Percentiles rank a stretch among this genome's conserved stretches.
Conservation (phyloP, 208 protist genomes). For the Phytomonas sp. region DNA sequence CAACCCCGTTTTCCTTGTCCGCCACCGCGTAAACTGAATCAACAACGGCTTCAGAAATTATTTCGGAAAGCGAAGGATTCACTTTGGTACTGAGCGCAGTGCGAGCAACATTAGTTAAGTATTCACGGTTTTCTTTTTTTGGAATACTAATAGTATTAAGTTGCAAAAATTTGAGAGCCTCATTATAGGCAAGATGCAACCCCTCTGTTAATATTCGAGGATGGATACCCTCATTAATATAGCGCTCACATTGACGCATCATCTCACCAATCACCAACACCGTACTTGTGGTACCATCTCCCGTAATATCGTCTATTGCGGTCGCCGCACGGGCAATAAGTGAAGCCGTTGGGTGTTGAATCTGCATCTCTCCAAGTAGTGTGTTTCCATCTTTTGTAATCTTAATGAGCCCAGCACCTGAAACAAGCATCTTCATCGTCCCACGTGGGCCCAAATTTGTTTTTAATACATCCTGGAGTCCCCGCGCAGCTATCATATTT, state of each 20-base stretch:
- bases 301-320: slow-evolving; percentile 99
- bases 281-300: slow-evolving; percentile 99
- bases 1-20: slow-evolving; percentile 74
- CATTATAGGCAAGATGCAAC: slow-evolving; percentile 94
- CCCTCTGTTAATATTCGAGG: slow-evolving; percentile 97
- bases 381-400: slow-evolving; percentile 99
- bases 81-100: slow-evolving; percentile 96
- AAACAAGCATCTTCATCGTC: slow-evolving; percentile 99
- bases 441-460: slow-evolving; percentile 99
- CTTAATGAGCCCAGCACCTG: slow-evolving; percentile 98
- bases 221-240: slow-evolving; percentile 98
- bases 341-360: slow-evolving; percentile 99
- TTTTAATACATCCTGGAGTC: slow-evolving; percentile 97
- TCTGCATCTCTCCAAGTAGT: slow-evolving; percentile 99
- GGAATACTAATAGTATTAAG: slow-evolving; percentile 63
- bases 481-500: slow-evolving; percentile 98
- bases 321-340: slow-evolving; percentile 99
- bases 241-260: slow-evolving; percentile 96
- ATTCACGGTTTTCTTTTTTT: slow-evolving; percentile 70
- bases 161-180: slow-evolving; percentile 90
- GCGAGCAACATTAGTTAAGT: slow-evolving; percentile 93
- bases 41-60: slow-evolving; percentile 92
- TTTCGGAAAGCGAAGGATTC: slow-evolving; percentile 46
- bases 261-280: slow-evolving; percentile 99
- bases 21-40: slow-evolving; percentile 93